Evolutionary conservation across 768 basidiomycete genomes (phyloP).

Genomic region (Rossbeevera mucosa): DNA sequence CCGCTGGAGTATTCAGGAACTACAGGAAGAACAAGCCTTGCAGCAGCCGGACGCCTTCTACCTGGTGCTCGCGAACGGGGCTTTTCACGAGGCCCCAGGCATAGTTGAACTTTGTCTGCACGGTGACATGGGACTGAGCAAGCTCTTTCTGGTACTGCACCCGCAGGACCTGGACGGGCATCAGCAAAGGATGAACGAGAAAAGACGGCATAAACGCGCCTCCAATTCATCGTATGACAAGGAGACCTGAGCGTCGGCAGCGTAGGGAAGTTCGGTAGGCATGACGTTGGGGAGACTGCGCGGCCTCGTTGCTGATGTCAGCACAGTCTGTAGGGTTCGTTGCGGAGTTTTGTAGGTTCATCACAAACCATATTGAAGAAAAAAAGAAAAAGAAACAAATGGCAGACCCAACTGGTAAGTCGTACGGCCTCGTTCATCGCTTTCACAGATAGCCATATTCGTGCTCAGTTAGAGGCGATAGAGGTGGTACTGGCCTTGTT

Average conservation of each 20-base stretch:
- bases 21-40: constrained; percentile 56
- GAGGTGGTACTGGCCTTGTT: constrained; percentile 33
- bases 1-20: neutral
- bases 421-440: constrained; percentile 12
- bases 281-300: constrained; percentile 33
- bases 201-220: constrained; percentile 36
- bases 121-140: constrained; percentile 76
- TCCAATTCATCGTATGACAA: constrained; percentile 87
- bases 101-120: constrained; percentile 97
- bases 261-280: constrained; percentile 88
- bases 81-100: constrained; percentile 97
- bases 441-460: constrained; percentile 28
- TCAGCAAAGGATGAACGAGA: neutral
- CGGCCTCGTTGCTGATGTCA: constrained; percentile 24
- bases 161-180: constrained; percentile 61
- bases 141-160: constrained; percentile 88
- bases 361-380: constrained; percentile 23
- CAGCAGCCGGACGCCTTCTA: constrained; percentile 84
- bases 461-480: constrained; percentile 30
- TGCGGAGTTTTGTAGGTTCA: constrained; percentile 22
- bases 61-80: constrained; percentile 77
- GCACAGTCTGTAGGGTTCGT: constrained; percentile 2
- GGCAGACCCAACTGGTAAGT: constrained; percentile 59
- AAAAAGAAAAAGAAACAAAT: constrained; percentile 24
- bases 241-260: constrained; percentile 89